phyloP scores from a whole-genome alignment of 2,329 filamentous ascomycete species.

The Sarocladium strictum region DNA sequence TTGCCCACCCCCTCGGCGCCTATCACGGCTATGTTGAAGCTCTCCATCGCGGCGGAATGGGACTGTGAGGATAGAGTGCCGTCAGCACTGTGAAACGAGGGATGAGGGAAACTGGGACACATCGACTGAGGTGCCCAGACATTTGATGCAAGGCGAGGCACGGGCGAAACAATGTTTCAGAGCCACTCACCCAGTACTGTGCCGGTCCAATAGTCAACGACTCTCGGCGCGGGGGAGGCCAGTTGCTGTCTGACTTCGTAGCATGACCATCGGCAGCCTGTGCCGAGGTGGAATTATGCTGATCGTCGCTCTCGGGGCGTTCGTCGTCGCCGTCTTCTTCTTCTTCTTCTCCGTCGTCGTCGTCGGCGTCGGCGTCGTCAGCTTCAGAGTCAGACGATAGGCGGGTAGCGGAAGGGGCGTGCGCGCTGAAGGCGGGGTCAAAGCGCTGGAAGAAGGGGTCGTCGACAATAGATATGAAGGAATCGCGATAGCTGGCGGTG shows the following conservation, averaged over 20 bases:
- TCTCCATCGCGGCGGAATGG: conserved; percentile 42
- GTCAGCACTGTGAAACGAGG: not conserved
- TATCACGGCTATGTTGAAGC: conserved; percentile 61
- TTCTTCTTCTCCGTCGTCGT: conserved; percentile 14
- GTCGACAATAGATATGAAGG: conserved; percentile 47
- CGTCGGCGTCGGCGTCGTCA: conserved; percentile 10
- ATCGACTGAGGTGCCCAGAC: conserved; percentile 15
- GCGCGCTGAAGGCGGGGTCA: conserved; percentile 24
- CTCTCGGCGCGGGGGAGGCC: conserved; percentile 42
- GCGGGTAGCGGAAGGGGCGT: conserved; percentile 13
- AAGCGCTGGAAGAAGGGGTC: conserved; percentile 49
- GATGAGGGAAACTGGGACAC: conserved; percentile 12
- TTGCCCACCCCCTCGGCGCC: conserved; percentile 63
- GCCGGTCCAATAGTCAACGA: conserved; percentile 37
- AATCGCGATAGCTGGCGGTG: conserved; percentile 33
- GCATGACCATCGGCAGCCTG: conserved; percentile 30
- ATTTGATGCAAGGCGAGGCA: not conserved
- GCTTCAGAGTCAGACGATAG: conserved; percentile 15
- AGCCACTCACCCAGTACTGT: conserved; percentile 29
- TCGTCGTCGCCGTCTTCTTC: conserved; percentile 14
- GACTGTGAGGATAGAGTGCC: conserved; percentile 17
- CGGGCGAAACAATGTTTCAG: conserved; percentile 9
- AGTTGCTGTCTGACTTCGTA: conserved; percentile 29
- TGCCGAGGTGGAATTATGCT: conserved; percentile 18
- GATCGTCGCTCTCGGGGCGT: conserved; percentile 20